phyloP scores from a whole-genome alignment of 1,139 yeast species.

The Pneumocystis murina region DNA sequence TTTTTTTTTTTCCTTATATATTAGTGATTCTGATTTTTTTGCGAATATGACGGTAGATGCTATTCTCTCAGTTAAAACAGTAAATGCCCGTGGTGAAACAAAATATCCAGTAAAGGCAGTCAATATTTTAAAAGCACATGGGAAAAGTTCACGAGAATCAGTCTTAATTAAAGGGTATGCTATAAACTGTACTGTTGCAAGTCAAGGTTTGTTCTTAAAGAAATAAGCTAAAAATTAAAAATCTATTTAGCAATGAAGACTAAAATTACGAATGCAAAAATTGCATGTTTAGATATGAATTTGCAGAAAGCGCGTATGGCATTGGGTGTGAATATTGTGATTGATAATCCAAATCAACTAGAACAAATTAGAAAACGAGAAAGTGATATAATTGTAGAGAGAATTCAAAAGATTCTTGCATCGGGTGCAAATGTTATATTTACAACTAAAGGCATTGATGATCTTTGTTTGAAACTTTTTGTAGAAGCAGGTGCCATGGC shows the following conservation, averaged over 20 bases:
- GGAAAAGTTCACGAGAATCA: constrained; percentile 80
- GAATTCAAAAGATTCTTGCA: constrained; percentile 68
- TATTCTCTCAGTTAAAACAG: constrained; percentile 84
- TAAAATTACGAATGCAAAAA: constrained; percentile 54
- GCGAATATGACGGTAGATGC: constrained; percentile 88
- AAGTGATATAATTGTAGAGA: constrained; percentile 77
- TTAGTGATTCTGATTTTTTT: constrained; percentile 79
- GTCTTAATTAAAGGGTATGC: constrained; percentile 87
- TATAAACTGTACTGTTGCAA: constrained; percentile 89
- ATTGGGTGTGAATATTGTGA: constrained; percentile 92
- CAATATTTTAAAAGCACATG: constrained; percentile 89
- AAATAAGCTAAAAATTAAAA: not conserved
- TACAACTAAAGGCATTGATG: constrained; percentile 97
- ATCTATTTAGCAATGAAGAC: constrained; percentile 57
- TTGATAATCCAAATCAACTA: constrained; percentile 92
- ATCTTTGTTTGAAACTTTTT: constrained; percentile 84
- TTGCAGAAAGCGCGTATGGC: constrained; percentile 96
- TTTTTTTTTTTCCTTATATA: not conserved
- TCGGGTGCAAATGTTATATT: constrained; percentile 95
- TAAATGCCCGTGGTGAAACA: constrained; percentile 71
- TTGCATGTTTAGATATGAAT: constrained; percentile 88
- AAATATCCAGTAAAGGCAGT: constrained; percentile 97
- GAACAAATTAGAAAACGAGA: constrained; percentile 94
- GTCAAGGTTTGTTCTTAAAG: constrained; percentile 35
- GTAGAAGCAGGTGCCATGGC: constrained; percentile 96